Evolutionary conservation across 345 rosid species (phyloP).

Genomic region (Syzygium aromaticum): DNA sequence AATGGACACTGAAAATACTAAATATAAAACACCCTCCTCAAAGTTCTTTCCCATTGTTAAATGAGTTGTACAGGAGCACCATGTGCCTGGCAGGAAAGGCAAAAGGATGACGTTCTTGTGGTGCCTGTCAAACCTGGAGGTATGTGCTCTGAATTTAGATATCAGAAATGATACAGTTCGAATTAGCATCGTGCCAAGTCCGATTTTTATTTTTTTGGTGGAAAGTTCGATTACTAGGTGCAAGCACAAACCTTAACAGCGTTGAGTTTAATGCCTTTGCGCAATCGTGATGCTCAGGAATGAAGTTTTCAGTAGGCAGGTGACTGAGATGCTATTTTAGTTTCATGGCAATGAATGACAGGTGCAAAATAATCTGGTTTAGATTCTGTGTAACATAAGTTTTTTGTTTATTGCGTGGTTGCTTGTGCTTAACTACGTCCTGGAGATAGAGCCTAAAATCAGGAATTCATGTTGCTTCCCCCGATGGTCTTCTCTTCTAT

Average conservation of each 20-base stretch:
- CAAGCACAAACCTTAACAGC: background rate
- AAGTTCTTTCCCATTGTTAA: background rate
- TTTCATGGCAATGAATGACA: background rate
- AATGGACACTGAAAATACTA: background rate
- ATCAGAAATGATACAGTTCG: background rate
- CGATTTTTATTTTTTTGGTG: background rate
- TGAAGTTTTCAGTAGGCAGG: background rate
- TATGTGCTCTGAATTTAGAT: background rate
- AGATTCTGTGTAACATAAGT: background rate
- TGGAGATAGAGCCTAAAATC: rapidly evolving
- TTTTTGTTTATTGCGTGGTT: background rate
- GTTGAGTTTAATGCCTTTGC: background rate
- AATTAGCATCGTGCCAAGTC: background rate
- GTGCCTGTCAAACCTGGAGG: background rate
- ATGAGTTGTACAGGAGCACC: background rate
- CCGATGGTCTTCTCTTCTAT: too few species aligned
- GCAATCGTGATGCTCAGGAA: background rate
- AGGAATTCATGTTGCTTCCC: background rate
- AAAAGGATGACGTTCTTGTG: background rate
- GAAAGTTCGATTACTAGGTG: background rate
- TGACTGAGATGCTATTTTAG: background rate
- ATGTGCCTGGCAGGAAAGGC: background rate
- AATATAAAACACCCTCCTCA: background rate
- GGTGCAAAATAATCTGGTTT: background rate
- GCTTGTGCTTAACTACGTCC: background rate